A percentile compares a stretch with the other conserved stretches of the same genome.
Conservation (phyloP, 805 yeast genomes). For the Nakazawaea populi region DNA sequence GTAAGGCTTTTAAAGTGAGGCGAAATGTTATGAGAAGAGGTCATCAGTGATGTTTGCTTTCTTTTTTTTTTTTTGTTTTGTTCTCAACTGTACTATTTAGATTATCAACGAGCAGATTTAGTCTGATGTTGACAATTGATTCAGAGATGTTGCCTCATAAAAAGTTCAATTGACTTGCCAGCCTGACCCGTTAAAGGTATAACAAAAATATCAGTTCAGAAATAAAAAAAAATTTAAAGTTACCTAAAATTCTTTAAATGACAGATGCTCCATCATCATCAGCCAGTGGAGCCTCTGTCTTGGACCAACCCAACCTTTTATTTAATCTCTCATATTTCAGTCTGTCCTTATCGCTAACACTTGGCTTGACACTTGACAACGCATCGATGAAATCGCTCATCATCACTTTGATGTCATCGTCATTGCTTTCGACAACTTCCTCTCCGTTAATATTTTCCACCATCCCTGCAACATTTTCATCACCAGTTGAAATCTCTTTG, state of each 20-base stretch:
- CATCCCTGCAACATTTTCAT: slow-evolving; percentile 37
- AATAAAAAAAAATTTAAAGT: too few relatives aligned
- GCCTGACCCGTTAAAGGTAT: too few relatives aligned
- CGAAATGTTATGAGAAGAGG: slow-evolving; percentile 37
- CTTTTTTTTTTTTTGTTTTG: too few relatives aligned
- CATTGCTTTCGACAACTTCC: slow-evolving; percentile 13
- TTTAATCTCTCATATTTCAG: slow-evolving; percentile 68
- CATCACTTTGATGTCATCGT: slow-evolving; percentile 46
- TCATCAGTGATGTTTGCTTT: background rate
- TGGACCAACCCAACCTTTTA: slow-evolving; percentile 70
- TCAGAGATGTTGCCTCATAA: too few relatives aligned
- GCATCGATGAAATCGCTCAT: slow-evolving; percentile 66
- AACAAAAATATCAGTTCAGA: too few relatives aligned
- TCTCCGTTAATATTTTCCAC: slow-evolving; percentile 34
- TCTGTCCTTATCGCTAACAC: slow-evolving; percentile 85
- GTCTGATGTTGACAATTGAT: too few relatives aligned
- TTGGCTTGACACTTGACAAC: slow-evolving; percentile 71
- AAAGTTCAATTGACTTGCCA: too few relatives aligned
- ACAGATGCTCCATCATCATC: background rate
- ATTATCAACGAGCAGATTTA: too few relatives aligned
- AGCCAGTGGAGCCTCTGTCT: slow-evolving; percentile 15
- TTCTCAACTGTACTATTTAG: too few relatives aligned
- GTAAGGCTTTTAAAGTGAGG: slow-evolving; percentile 43
- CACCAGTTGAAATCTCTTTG: slow-evolving; percentile 38
- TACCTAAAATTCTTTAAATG: too few relatives aligned